These are phyloP conservation scores for Cyclotella distinguenda DNA, from an alignment of 108 stramenopile genomes.

Conservation along the genomic window DNA sequence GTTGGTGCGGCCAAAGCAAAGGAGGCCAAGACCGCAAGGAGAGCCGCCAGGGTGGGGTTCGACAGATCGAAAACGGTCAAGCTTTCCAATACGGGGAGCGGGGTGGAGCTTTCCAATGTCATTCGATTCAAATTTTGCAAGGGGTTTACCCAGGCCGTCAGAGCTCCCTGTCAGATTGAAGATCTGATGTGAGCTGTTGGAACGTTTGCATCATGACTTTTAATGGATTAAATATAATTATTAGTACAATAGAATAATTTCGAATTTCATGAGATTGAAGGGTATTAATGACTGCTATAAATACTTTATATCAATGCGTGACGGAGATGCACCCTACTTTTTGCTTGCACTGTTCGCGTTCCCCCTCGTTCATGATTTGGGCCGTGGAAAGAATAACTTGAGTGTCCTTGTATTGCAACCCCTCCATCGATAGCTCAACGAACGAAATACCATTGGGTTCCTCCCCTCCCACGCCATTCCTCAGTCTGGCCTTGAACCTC, in stretches of 20 bases:
- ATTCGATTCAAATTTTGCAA: constrained; percentile 82
- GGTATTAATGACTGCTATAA: no score
- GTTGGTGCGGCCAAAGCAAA: constrained; percentile 63
- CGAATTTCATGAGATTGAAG: no score
- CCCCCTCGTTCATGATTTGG: constrained; percentile 12
- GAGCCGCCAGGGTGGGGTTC: constrained; percentile 65
- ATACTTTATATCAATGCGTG: background rate
- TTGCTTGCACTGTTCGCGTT: constrained; percentile 22
- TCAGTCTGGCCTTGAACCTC: constrained; percentile 1
- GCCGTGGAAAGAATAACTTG: constrained; percentile 30
- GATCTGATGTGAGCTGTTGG: constrained; percentile 70
- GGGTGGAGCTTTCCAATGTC: constrained; percentile 61
- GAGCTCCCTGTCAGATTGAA: constrained; percentile 59
- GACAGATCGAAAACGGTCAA: constrained; percentile 58
- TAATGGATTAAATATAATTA: background rate
- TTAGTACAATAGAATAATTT: background rate
- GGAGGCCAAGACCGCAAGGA: constrained; percentile 57
- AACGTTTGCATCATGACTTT: background rate
- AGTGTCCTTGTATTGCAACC: constrained; percentile 32
- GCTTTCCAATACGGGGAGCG: constrained; percentile 76
- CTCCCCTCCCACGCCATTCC: background rate
- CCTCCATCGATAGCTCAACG: constrained; percentile 25
- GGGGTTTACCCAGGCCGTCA: constrained; percentile 83
- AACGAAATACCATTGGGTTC: constrained; percentile 13
- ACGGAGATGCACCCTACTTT: constrained; percentile 26